phyloP scores from a whole-genome alignment of 2,329 filamentous ascomycete species.

The Pyrenochaeta sp. region DNA sequence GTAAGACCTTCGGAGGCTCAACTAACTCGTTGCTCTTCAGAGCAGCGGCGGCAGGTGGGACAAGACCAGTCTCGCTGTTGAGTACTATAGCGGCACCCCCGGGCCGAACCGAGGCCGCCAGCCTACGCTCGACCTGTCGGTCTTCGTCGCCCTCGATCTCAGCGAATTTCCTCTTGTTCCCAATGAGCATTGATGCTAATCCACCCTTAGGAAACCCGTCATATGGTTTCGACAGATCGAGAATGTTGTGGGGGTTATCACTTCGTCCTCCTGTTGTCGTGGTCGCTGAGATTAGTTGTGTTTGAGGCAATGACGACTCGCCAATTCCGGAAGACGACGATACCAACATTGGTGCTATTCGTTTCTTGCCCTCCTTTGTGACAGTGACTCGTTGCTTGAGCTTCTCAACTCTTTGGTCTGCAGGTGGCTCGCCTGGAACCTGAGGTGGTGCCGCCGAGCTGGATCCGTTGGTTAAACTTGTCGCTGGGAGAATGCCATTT shows the following conservation, averaged over 20 bases:
- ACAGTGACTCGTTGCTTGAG: conserved; percentile 93
- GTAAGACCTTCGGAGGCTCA: conserved; percentile 79
- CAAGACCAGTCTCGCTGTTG: conserved; percentile 79
- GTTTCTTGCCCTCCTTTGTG: conserved; percentile 96
- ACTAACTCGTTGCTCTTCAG: conserved; percentile 44
- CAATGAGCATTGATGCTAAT: conserved; percentile 82
- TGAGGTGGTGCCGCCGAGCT: conserved; percentile 44
- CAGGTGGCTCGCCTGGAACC: conserved; percentile 35
- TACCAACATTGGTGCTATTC: conserved; percentile 89
- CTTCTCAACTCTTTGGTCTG: conserved; percentile 69
- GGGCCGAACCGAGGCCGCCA: conserved; percentile 66
- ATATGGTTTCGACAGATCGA: conserved; percentile 93
- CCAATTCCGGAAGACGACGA: conserved; percentile 84
- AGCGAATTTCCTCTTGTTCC: conserved; percentile 88
- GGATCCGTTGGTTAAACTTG: conserved; percentile 56
- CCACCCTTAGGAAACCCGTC: conserved; percentile 93
- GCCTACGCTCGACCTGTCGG: conserved; percentile 65
- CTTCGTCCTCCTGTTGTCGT: conserved; percentile 68
- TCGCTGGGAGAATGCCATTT: conserved; percentile 59
- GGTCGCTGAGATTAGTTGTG: conserved; percentile 81
- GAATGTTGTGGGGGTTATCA: conserved; percentile 79
- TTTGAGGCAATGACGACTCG: conserved; percentile 87
- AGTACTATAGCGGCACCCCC: conserved; percentile 78
- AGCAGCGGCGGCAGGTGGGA: conserved; percentile 72
- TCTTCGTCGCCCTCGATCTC: conserved; percentile 80